Base-by-base conservation (phyloP, 805 yeast genomes). In the Komagataella populi region DNA sequence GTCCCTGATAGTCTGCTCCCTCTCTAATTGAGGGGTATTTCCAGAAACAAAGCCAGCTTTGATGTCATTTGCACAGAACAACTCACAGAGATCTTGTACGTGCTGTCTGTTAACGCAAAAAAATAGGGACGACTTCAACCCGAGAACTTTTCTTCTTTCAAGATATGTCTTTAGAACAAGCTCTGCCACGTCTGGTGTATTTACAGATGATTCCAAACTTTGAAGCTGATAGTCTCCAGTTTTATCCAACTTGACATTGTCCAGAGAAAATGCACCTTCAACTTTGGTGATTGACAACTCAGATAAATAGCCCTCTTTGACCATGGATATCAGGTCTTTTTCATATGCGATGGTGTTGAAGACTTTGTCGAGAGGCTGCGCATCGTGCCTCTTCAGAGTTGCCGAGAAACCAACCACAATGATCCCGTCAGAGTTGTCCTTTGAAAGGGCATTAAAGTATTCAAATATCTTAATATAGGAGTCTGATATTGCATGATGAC, bases 371-470 rank as follows among this genome's bases (percentile, higher is more conserved):
- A 91, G 64, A 0, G 82, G 72, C 51, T 71, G 68, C 4, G 77
- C 79, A 63, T 90, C 98, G n/a, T 78, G 77, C 52, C 98, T 67
- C 57, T 79, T 80, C 60, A 90, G 65, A 0, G 98, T 90, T 0
- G 97, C 98, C 12, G 95, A 83, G 57, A 91, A 87, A 2, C 98
- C 97, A 14, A 87, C 70, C 0, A 87, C 77, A 1, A 80, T 76
- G 1, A 83, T 70, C 39, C 39, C n/a, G 0, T 66, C 65, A 52
- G 78, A 68, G 8, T 46, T 55, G 39, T 59, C 55, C 14, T 23
- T 48, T 8, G 36, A 20, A 45, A 63, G 57, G 6, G 83, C 82
- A 0, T 70, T 69, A 58, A 90, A 87, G 59, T 86, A 72, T 3
- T 70, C 62, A 50, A 87, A 62, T 1, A 89, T 71, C 30, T 72